Evolutionary conservation across 176 grass and related monocot species (phyloP), one percentile per base, ranked within the genome.

Genomic region (Zea luxurians): DNA sequence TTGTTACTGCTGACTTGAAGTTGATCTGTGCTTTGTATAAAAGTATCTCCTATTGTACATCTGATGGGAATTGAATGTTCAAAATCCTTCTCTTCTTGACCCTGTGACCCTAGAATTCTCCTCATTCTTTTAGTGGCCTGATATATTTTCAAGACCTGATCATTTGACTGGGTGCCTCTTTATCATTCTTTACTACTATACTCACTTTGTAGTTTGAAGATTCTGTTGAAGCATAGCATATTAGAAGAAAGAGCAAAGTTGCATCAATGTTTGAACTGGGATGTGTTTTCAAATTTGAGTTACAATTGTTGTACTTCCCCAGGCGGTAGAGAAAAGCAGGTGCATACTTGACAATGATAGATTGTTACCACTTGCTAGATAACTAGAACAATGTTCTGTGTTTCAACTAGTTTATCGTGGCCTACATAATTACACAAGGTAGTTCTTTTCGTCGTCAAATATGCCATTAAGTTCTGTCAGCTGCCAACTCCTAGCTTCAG

Each of bases 401-500:
- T 83, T 53, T 38, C 63, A 71, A 63, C 35, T 86, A 34, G 60
- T 37, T 76, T 1, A 27, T 77, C 15, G 66, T 48, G 8, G 40
- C 62, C 11, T 66, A 52, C 48, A 43, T 48, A 64, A 54, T 81
- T 27, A 0, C 53, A 20, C 37, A 47, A 64, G 21, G 20, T 64
- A 44, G 12, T 17, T 35, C 50, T 21, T 46, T 47, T 34, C 41
- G 18, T 82, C 8, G 64, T 75, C 9, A 66, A 57, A 65, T 72
- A 20, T 68, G 36, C 37, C 73, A n/a, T 73, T 21, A 63, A 17
- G 16, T 68, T 79, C 15, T 83, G 36, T 35, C 62, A 76, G 61
- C 37, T 54, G 48, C 13, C 16, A 57, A 5, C 48, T 66, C 46
- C 5, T 11, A 11, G 2, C 7, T 48, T 35, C 27, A 16, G 17